These are phyloP conservation scores for Ciborinia camelliae DNA, from an alignment of 2,329 filamentous ascomycete species.

Conservation along the genomic window DNA sequence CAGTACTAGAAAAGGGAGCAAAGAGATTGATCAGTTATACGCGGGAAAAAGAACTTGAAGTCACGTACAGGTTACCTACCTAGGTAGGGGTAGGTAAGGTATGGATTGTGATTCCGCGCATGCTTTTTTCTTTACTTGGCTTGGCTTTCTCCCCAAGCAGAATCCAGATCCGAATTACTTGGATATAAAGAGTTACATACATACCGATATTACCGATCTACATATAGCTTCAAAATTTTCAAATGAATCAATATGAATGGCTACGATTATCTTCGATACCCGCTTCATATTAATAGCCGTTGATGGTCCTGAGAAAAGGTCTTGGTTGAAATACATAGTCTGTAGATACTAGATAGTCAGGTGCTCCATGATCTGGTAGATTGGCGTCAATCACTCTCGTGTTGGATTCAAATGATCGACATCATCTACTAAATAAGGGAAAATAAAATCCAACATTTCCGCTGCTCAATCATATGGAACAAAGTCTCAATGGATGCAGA, in stretches of 20 bases:
- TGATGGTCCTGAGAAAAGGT: not conserved
- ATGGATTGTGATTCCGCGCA: too few species aligned
- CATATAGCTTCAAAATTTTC: constrained; percentile 8
- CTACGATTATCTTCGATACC: not conserved
- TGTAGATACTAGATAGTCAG: not conserved
- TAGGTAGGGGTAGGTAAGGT: too few species aligned
- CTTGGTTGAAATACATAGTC: not conserved
- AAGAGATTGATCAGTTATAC: not conserved
- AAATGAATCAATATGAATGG: constrained; percentile 13
- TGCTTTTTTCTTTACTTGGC: not conserved
- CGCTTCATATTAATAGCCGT: constrained; percentile 10
- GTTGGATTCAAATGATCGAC: constrained; percentile 16
- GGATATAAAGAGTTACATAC: not conserved
- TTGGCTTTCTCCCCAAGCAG: not conserved
- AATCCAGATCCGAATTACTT: not conserved
- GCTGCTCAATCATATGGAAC: not conserved
- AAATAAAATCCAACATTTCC: constrained; percentile 2
- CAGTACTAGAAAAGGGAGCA: constrained; percentile 5
- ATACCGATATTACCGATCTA: constrained; percentile 13
- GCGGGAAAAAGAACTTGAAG: not conserved
- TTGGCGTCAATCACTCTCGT: constrained; percentile 7
- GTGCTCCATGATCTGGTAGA: constrained; percentile 1
- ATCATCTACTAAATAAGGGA: constrained; percentile 6
- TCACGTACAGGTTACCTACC: not conserved
- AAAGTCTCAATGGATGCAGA: constrained; percentile 7